Base-by-base conservation (phyloP, 495 filamentous ascomycete species). In the Tetracladium marchalianum region DNA sequence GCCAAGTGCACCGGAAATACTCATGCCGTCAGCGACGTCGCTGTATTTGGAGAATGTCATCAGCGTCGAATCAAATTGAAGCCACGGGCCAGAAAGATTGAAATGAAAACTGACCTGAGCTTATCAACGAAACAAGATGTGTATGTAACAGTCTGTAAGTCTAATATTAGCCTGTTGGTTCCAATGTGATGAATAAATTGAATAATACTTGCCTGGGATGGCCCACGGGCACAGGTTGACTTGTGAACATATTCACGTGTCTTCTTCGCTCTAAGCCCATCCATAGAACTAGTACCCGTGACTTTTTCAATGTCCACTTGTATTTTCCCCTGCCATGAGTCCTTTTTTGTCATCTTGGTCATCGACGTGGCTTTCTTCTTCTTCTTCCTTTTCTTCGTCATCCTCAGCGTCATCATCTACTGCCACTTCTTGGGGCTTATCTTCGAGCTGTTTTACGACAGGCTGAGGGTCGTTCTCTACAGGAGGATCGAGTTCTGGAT, bases 21-120 rank as follows among this genome's bases (percentile, higher is more conserved):
- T 53, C 52, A 58, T 54, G 13, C 31, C 33, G 13, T 41, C 33
- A 11, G 35, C 31, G 11, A 58, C 35, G 27, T 58, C 55, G 34
- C 41, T 48, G 1, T n/a, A n/a, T n/a, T n/a, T n/a, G n/a, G n/a
- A n/a, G n/a, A n/a, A n/a, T n/a, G n/a, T n/a, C n/a, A n/a, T n/a
- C n/a, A n/a, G n/a, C n/a, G n/a, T n/a, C n/a, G n/a, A n/a, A n/a
- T n/a, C n/a, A n/a, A n/a, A n/a, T n/a, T n/a, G n/a, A n/a, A n/a
- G n/a, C n/a, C n/a, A n/a, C n/a, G n/a, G n/a, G n/a, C n/a, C n/a
- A n/a, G n/a, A n/a, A n/a, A n/a, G n/a, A n/a, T n/a, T n/a, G n/a
- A n/a, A n/a, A n/a, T n/a, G n/a, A n/a, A n/a, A n/a, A n/a, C n/a
- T n/a, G n/a, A n/a, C n/a, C n/a, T n/a, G n/a, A 58, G 31, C 13